Evolutionary conservation across 106 monocot species (phyloP).

Genomic region (Allium fistulosum): DNA sequence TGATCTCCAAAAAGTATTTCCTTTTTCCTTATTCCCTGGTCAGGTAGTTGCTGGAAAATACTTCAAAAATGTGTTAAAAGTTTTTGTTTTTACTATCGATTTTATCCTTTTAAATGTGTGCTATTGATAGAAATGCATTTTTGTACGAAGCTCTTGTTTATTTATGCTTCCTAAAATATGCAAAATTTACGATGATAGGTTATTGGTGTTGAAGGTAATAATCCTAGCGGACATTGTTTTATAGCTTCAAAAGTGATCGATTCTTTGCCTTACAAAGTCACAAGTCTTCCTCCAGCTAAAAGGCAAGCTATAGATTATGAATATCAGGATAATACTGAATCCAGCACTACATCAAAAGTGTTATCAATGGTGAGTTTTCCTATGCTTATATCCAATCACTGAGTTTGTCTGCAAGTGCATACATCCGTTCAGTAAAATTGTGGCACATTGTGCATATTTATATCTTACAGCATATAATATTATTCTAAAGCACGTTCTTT

Average conservation of each 20-base stretch:
- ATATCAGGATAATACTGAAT: slow-evolving; percentile 11
- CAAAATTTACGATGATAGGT: slow-evolving; percentile 43
- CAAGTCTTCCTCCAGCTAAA: slow-evolving; percentile 56
- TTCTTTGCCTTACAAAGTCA: slow-evolving; percentile 36
- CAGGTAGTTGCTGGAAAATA: slow-evolving; percentile 35
- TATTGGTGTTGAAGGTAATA: slow-evolving; percentile 81
- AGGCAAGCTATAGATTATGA: slow-evolving; percentile 52
- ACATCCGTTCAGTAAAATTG: not conserved
- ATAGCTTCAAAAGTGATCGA: slow-evolving; percentile 79
- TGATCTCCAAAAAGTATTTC: slow-evolving; percentile 57
- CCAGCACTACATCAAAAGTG: slow-evolving; percentile 16
- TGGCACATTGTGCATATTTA: not conserved
- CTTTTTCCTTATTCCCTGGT: slow-evolving; percentile 88
- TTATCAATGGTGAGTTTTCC: slow-evolving; percentile 49
- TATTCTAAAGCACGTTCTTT: too few relatives aligned
- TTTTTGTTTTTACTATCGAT: too few relatives aligned
- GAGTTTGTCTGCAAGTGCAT: not conserved
- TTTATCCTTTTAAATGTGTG: too few relatives aligned
- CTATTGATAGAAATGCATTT: too few relatives aligned
- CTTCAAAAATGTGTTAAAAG: too few relatives aligned
- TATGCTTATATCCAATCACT: not conserved
- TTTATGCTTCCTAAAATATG: not conserved
- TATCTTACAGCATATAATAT: not conserved
- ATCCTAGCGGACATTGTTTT: slow-evolving; percentile 98
- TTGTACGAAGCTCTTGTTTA: too few relatives aligned